Percentiles rank a stretch among this genome's conserved stretches.
Conservation (phyloP, 164 flowering plant species). For the Brasenia schreberi region DNA sequence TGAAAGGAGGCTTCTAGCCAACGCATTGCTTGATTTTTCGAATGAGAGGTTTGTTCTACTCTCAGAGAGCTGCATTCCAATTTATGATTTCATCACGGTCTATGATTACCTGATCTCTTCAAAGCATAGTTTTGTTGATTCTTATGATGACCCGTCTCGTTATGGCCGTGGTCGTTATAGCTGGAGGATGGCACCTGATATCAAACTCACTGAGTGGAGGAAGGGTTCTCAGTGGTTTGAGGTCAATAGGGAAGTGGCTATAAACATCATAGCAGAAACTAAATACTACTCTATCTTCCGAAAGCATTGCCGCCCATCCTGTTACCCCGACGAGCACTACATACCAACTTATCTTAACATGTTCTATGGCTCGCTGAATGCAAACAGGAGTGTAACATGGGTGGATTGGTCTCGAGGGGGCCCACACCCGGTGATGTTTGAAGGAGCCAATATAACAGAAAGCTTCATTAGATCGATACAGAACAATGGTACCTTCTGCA, state of each 20-base stretch:
- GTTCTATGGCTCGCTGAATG: conserved; percentile 40
- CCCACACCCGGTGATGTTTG: conserved; percentile 62
- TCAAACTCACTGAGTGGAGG: conserved; percentile 65
- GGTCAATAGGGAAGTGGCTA: conserved; percentile 40
- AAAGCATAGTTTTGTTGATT: conserved; percentile 50
- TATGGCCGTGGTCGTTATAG: conserved; percentile 84
- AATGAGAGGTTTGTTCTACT: conserved; percentile 82
- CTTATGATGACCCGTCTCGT: conserved; percentile 75
- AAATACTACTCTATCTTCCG: conserved; percentile 57
- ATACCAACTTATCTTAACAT: conserved; percentile 59
- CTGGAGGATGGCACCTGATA: conserved; percentile 59
- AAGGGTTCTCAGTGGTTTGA: conserved; percentile 97
- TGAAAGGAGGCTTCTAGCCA: conserved; percentile 77
- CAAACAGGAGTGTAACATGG: conserved; percentile 76
- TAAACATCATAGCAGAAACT: conserved; percentile 49
- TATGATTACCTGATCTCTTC: conserved; percentile 57
- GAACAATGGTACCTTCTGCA: conserved; percentile 49
- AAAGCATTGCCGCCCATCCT: conserved; percentile 64
- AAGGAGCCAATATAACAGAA: conserved; percentile 36
- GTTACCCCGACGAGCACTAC: conserved; percentile 90
- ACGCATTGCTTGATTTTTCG: conserved; percentile 79
- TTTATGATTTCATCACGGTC: conserved; percentile 54
- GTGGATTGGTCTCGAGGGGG: conserved; percentile 79
- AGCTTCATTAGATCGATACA: conserved; percentile 38
- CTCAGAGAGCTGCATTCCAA: conserved; percentile 86